A percentile compares a stretch with the other conserved stretches of the same genome.
phyloP scores from a whole-genome alignment of 129 eudicot genomes.

The Helianthus tuberosus region DNA sequence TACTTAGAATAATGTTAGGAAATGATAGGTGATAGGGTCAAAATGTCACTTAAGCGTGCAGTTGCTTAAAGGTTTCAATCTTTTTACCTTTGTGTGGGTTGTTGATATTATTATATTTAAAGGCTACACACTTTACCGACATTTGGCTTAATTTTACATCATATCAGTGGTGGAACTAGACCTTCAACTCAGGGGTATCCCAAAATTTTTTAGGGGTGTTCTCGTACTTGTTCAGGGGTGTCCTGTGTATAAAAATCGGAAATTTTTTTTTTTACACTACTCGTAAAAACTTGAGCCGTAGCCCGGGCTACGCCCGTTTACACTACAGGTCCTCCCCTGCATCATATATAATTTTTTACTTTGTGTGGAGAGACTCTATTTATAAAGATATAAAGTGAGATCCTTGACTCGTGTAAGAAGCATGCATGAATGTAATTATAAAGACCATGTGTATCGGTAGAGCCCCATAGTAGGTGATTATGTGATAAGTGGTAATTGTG shows the following conservation, averaged over 20 bases:
- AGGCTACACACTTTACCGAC: slow-evolving; percentile 24
- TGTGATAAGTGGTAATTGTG: too few species aligned
- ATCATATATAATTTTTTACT: too few species aligned
- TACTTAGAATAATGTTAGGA: slow-evolving; percentile 35
- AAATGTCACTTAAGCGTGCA: slow-evolving; percentile 43
- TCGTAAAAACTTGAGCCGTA: too few species aligned
- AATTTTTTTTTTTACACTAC: too few species aligned
- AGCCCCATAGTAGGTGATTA: too few species aligned
- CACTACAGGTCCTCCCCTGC: too few species aligned
- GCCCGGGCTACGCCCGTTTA: too few species aligned
- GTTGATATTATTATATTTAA: slow-evolving; percentile 21
- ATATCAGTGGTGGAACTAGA: neutral
- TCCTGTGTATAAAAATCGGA: too few species aligned
- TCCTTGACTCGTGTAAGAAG: slow-evolving; percentile 12
- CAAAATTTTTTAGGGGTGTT: too few species aligned
- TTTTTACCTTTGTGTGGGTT: neutral
- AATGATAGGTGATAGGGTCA: slow-evolving; percentile 34
- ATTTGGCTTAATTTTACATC: neutral
- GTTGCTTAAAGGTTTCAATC: slow-evolving; percentile 16
- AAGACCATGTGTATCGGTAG: too few species aligned
- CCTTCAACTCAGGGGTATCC: too few species aligned
- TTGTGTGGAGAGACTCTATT: neutral
- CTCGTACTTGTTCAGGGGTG: too few species aligned
- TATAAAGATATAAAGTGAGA: neutral
- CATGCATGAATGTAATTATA: neutral